Conservation (phyloP, 2,329 filamentous ascomycete genomes). For the Hymenotorrendiella dingleyae region DNA sequence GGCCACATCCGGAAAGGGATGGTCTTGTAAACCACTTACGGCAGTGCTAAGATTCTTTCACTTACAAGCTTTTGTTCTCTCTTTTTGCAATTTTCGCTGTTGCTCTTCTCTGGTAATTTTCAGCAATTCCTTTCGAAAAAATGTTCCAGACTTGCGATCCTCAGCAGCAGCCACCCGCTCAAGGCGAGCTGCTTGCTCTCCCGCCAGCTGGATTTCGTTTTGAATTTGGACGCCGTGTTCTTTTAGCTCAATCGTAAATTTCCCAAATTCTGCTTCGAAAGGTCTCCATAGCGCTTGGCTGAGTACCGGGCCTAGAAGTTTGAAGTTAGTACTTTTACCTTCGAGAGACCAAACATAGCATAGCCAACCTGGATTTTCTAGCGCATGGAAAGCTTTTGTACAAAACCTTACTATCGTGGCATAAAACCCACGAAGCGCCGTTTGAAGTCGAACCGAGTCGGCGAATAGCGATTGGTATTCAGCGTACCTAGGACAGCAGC, state of each 20-base stretch:
- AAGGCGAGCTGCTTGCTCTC: not conserved
- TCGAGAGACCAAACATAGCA: no score
- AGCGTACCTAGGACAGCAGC: slow-evolving; percentile 32
- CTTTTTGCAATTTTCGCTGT: not conserved
- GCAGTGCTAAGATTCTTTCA: no score
- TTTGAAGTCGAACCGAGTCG: slow-evolving; percentile 30
- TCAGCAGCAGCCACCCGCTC: no score
- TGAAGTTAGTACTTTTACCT: slow-evolving; percentile 3
- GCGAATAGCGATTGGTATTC: slow-evolving; percentile 35
- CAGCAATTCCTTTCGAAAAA: not conserved
- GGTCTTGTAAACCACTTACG: no score
- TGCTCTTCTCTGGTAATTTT: not conserved
- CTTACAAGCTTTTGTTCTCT: not conserved
- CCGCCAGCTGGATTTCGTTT: slow-evolving; percentile 2
- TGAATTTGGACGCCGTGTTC: not conserved
- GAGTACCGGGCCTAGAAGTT: not conserved
- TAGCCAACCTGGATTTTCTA: slow-evolving; percentile 12
- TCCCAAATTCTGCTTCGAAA: slow-evolving; percentile 3
- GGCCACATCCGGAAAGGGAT: no score
- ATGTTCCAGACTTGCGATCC: not conserved
- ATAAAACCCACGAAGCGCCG: slow-evolving; percentile 33
- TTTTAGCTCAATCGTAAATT: not conserved
- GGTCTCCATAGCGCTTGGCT: not conserved
- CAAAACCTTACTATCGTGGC: slow-evolving; percentile 34
- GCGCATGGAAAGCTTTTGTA: slow-evolving; percentile 30